A percentile compares a stretch with the other conserved stretches of the same genome.
phyloP scores from a whole-genome alignment of 192 early-diverging fungal genomes.

The Geosiphon pyriformis region DNA sequence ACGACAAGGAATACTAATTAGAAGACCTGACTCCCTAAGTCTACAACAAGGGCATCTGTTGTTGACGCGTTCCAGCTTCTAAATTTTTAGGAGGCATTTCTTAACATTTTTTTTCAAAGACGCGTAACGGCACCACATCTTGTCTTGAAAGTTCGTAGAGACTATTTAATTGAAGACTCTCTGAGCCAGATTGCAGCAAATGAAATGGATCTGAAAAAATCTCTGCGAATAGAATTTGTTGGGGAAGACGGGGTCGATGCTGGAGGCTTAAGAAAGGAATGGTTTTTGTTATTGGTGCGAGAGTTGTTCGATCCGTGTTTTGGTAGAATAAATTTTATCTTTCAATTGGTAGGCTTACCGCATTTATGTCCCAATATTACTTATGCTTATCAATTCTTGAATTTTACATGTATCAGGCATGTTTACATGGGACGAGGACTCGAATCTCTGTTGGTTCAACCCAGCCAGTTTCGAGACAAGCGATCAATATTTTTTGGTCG shows the following conservation, averaged over 20 bases:
- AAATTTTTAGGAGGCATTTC: conserved; percentile 49
- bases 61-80: not conserved
- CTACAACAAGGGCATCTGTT: conserved; percentile 21
- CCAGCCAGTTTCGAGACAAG: conserved; percentile 67
- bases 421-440: conserved; percentile 67
- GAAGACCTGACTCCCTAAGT: conserved; percentile 21
- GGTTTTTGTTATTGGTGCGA: conserved; percentile 89
- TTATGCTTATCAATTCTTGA: no score
- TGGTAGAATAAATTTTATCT: conserved; percentile 52
- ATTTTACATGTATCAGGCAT: no score
- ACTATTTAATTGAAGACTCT: conserved; percentile 69
- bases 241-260: conserved; percentile 95
- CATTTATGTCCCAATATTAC: no score
- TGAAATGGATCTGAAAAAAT: conserved; percentile 84
- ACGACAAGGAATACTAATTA: conserved; percentile 29
- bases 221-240: conserved; percentile 84
- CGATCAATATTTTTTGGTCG: conserved; percentile 86
- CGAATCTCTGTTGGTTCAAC: conserved; percentile 67
- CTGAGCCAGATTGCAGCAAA: conserved; percentile 65
- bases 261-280: conserved; percentile 95
- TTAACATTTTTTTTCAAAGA: conserved; percentile 53
- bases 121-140: conserved; percentile 48
- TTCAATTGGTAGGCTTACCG: no score
- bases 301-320: conserved; percentile 91
- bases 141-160: conserved; percentile 55